Percentiles rank a stretch among this genome's conserved stretches.
These are phyloP conservation scores for Spathaspora arborariae DNA, from an alignment of 805 yeast genomes.

Conservation along the genomic window DNA sequence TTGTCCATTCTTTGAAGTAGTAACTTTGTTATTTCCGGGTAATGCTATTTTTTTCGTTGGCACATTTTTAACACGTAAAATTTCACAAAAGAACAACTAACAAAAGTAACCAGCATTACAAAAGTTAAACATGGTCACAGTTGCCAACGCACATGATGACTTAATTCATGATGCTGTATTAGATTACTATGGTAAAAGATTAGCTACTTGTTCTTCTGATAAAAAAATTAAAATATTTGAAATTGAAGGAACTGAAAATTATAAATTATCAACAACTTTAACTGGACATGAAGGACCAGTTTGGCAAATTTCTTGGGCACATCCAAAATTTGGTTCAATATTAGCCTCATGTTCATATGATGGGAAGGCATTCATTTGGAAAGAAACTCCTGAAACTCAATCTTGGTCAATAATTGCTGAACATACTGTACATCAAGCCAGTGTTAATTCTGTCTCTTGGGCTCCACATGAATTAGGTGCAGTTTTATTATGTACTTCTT, in stretches of 20 bases:
- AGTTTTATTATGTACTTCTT: conserved; percentile 80
- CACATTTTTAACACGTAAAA: conserved; percentile 9
- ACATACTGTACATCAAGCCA: conserved; percentile 86
- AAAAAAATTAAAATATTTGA: conserved; percentile 93
- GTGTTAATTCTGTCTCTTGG: conserved; percentile 93
- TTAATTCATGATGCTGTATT: conserved; percentile 94
- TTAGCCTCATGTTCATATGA: conserved; percentile 94
- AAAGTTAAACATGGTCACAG: conserved; percentile 53
- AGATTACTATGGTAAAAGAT: conserved; percentile 92
- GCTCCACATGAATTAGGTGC: conserved; percentile 98
- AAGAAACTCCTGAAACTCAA: conserved; percentile 73
- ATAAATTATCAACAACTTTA: conserved; percentile 78
- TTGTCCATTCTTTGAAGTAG: conserved; percentile 13
- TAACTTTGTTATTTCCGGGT: not conserved
- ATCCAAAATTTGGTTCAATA: conserved; percentile 94
- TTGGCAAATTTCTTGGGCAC: conserved; percentile 99
- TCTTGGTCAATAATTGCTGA: conserved; percentile 85
- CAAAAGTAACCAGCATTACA: not conserved
- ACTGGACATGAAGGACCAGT: conserved; percentile 97
- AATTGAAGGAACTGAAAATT: conserved; percentile 75
- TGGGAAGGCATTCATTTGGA: conserved; percentile 93
- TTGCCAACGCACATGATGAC: conserved; percentile 89
- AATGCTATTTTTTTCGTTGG: not conserved
- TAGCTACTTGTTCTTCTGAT: conserved; percentile 96
- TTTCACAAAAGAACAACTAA: not conserved